Evolutionary conservation across 2,329 filamentous ascomycete genomes (phyloP).

Genomic region (Parastagonospora nodorum): DNA sequence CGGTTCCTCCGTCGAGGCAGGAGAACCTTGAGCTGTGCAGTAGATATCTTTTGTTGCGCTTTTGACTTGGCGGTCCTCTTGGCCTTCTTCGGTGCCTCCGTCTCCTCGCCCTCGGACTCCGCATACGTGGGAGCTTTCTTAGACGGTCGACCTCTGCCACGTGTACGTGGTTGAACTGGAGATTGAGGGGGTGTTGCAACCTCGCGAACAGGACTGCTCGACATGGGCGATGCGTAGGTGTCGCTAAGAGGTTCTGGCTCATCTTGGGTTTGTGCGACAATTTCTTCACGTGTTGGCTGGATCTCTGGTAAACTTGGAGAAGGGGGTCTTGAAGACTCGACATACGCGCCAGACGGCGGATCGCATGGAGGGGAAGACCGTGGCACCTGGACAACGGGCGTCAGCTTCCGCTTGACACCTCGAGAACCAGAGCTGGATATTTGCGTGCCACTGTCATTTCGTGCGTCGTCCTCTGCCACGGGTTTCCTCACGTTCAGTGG

Average conservation of each 20-base stretch:
- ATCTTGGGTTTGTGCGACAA: slow-evolving; percentile 25
- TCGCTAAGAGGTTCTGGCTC: slow-evolving; percentile 43
- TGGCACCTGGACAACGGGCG: slow-evolving; percentile 45
- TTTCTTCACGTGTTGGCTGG: slow-evolving; percentile 29
- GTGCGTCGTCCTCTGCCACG: slow-evolving; percentile 28
- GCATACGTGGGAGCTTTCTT: slow-evolving; percentile 23
- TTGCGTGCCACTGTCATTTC: slow-evolving; percentile 34
- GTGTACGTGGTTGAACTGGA: slow-evolving; percentile 20
- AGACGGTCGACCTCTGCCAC: slow-evolving; percentile 19
- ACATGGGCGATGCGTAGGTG: slow-evolving; percentile 52
- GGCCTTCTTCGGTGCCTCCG: slow-evolving; percentile 27
- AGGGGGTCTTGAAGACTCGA: slow-evolving; percentile 37
- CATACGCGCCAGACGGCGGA: slow-evolving; percentile 32
- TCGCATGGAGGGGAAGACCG: slow-evolving; percentile 46
- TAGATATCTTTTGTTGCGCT: slow-evolving; percentile 45
- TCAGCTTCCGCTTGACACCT: slow-evolving; percentile 47
- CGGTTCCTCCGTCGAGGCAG: slow-evolving; percentile 50
- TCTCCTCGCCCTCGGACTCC: slow-evolving; percentile 30
- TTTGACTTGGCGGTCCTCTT: slow-evolving; percentile 25
- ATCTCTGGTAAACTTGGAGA: slow-evolving; percentile 44
- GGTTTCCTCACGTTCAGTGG: slow-evolving; percentile 58
- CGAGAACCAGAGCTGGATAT: slow-evolving; percentile 40
- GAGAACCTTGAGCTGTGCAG: slow-evolving; percentile 51
- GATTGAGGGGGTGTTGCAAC: slow-evolving; percentile 18
- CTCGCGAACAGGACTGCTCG: slow-evolving; percentile 45